Base-by-base conservation (phyloP, 805 yeast species). In the Ogataea salicorniae region DNA sequence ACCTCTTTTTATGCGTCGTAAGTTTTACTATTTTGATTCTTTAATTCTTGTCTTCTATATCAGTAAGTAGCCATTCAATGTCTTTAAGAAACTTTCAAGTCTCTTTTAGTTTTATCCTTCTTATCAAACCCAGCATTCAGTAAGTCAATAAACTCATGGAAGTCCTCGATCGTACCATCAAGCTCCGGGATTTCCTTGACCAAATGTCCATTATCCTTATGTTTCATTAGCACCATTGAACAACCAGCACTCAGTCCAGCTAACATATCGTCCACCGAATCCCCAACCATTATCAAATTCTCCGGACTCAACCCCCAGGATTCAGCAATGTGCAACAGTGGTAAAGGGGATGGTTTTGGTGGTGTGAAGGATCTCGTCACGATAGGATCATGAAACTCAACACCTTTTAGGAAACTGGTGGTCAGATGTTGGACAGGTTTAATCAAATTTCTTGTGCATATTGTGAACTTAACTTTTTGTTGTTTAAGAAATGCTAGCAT, bases 231-330 rank as follows among this genome's bases (percentile, higher is more conserved):
- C 3, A 83, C 68, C 0, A 87, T 75, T 2, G 74, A 67, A 39
- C 78, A 76, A 0, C 89, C 89, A 1, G 90, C 89, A n/a, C 67
- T 54, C 31, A 70, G 60, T 3, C 88, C 90, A 31, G 86, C 78
- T 38, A 56, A 64, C 81, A 84, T 79, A 57, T 84, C 91, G 62
- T 84, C 90, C 37, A 70, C 62, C 0, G 89, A 83, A 59, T 84
- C 90, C 13, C 91, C 91, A 15, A 84, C 84, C 90, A 84, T 84
- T 6, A 83, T 59, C 31, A 83, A 51, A 37, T 75, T 68, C 16
- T 62, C 53, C 0, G 85, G 78, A 1, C 62, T 54, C 16, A 76
- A 42, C 1, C 69, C 70, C 81, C 85, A 78, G 4, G 55, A 43
- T 36, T 67, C 49, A 2, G 83, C 77, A 22, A 84, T 82, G 52